Percentiles rank a stretch among this genome's conserved stretches.
Conservation (phyloP, 2,329 filamentous ascomycete genomes). For the Fusarium ramigenum region DNA sequence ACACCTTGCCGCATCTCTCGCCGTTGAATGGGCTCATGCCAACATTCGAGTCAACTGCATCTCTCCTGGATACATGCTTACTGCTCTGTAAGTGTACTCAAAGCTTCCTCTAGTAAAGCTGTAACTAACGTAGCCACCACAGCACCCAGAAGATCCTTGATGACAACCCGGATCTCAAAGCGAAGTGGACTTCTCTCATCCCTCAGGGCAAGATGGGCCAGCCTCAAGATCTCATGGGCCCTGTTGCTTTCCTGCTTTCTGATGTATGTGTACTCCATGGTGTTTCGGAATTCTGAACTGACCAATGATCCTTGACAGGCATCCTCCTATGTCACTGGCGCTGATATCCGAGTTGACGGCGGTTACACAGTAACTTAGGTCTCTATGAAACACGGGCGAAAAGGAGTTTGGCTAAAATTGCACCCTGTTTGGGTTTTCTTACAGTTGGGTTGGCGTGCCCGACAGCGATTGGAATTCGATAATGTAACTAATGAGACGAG, state of each 20-base stretch:
- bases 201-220: constrained; percentile 93
- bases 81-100: constrained; percentile 75
- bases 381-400: background rate
- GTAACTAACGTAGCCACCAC: constrained; percentile 5
- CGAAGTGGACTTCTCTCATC: constrained; percentile 91
- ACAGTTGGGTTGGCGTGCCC: constrained; percentile 15
- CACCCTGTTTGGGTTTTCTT: background rate
- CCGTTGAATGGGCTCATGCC: constrained; percentile 91
- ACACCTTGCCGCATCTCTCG: constrained; percentile 86
- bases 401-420: constrained; percentile 4
- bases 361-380: constrained; percentile 83
- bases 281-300: background rate
- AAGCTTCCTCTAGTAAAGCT: background rate
- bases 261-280: constrained; percentile 53
- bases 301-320: constrained; percentile 52
- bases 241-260: constrained; percentile 85
- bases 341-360: constrained; percentile 84
- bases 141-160: constrained; percentile 94
- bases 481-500: constrained; percentile 26
- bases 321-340: constrained; percentile 74
- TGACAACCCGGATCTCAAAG: constrained; percentile 88
- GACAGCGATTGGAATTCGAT: constrained; percentile 28
- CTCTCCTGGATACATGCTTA: constrained; percentile 95
- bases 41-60: constrained; percentile 96
- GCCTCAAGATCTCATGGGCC: constrained; percentile 92